These are phyloP conservation scores for Nevesoporus exiguus DNA, from an alignment of 768 basidiomycete genomes.

Conservation along the genomic window DNA sequence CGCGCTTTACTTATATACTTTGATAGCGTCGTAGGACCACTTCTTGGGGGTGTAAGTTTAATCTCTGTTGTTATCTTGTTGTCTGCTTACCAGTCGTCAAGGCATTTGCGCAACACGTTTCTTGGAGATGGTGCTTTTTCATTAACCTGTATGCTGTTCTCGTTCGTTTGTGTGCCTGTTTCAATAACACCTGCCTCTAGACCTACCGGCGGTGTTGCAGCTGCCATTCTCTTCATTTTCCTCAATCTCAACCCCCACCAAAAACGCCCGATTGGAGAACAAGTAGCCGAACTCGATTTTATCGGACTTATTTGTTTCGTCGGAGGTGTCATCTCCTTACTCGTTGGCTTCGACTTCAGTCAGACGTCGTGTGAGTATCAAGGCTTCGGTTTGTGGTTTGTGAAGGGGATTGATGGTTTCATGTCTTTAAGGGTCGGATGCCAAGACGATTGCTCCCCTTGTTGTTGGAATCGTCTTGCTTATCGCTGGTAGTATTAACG, in stretches of 20 bases:
- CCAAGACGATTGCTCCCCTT: conserved; percentile 62
- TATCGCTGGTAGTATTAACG: conserved; percentile 51
- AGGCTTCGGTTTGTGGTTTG: neutral
- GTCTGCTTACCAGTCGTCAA: conserved; percentile 5
- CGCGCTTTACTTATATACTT: neutral
- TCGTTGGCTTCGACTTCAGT: conserved; percentile 72
- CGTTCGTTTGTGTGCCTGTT: neutral
- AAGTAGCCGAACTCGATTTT: conserved; percentile 70
- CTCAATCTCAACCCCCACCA: conserved; percentile 77
- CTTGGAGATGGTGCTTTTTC: conserved; percentile 86
- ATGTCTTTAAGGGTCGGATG: conserved; percentile 47
- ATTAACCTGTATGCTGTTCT: conserved; percentile 58
- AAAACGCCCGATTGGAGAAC: conserved; percentile 52
- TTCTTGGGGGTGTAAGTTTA: conserved; percentile 71
- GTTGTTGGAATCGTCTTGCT: conserved; percentile 54
- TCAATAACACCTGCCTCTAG: conserved; percentile 33
- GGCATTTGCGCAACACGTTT: conserved; percentile 69
- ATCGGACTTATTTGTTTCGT: conserved; percentile 62
- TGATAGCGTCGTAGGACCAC: conserved; percentile 65
- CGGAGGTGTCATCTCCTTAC: conserved; percentile 59
- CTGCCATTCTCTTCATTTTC: conserved; percentile 62
- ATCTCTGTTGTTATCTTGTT: neutral
- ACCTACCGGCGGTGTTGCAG: conserved; percentile 70
- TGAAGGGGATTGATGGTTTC: neutral
- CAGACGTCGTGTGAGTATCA: conserved; percentile 56